phyloP scores from a whole-genome alignment of 2,329 filamentous ascomycete species.

The Daldinia sp. region DNA sequence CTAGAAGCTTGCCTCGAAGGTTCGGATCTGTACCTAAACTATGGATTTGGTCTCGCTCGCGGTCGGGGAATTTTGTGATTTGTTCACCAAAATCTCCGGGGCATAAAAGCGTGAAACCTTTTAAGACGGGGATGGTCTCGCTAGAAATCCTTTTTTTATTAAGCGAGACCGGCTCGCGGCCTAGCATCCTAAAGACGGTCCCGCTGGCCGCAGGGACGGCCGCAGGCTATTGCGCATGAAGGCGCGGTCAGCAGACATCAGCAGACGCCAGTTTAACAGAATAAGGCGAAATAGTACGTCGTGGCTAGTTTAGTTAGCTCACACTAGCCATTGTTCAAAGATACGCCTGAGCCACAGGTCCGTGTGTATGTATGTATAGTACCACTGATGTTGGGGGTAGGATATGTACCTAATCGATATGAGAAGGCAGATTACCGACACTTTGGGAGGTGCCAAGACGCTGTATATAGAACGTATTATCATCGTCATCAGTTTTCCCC shows the following conservation, averaged over 20 bases:
- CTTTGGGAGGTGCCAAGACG: slow-evolving; percentile 19
- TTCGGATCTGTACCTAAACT: slow-evolving; percentile 17
- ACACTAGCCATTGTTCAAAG: slow-evolving; percentile 24
- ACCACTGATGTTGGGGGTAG: slow-evolving; percentile 19
- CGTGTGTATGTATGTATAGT: slow-evolving; percentile 14
- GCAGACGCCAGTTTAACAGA: slow-evolving; percentile 28
- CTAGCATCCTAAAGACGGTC: slow-evolving; percentile 36
- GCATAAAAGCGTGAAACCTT: slow-evolving; percentile 36
- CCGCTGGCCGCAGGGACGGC: slow-evolving; percentile 46
- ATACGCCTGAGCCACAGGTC: slow-evolving; percentile 31
- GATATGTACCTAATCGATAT: slow-evolving; percentile 8
- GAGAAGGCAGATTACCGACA: slow-evolving; percentile 30
- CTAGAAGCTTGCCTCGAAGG: slow-evolving; percentile 36
- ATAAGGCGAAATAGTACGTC: slow-evolving; percentile 19
- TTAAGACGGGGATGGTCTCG: slow-evolving; percentile 32
- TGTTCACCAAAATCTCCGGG: slow-evolving; percentile 38
- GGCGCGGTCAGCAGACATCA: slow-evolving; percentile 47
- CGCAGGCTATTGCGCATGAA: slow-evolving; percentile 47
- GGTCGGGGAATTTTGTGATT: slow-evolving; percentile 42
- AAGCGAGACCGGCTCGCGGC: slow-evolving; percentile 32
- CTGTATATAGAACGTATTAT: slow-evolving; percentile 20
- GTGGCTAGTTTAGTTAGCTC: slow-evolving; percentile 27
- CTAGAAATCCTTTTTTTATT: slow-evolving; percentile 22
- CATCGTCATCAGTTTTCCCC: slow-evolving; percentile 19
- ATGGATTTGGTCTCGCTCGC: slow-evolving; percentile 23